Base-by-base conservation (phyloP, 2,329 filamentous ascomycete genomes). In the Aureobasidium melanogenum region DNA sequence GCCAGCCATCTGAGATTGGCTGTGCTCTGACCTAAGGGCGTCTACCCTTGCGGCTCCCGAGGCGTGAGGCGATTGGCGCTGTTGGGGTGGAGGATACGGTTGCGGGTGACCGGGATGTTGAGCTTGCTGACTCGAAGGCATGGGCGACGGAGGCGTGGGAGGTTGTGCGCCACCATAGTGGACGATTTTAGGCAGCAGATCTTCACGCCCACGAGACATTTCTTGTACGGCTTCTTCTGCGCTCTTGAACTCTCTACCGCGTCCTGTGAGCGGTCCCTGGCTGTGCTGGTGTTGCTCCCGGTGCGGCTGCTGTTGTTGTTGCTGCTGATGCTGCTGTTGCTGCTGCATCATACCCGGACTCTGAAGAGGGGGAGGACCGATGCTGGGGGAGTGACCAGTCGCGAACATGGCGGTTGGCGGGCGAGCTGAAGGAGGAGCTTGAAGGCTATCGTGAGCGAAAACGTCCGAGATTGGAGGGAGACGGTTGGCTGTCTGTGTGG, bases 121-220 rank as follows among this genome's bases (percentile, higher is more conserved):
- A 15, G 56, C 38, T 34, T 62, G 63, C 24, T 50, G 73, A 77
- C 60, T 85, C n/a, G 44, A 26, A 6, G 61, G 80, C 71, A 86
- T 81, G 15, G 88, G 90, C 47, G 91, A 95, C 5, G 91, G 91
- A 38, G 93, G 92, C 2, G 92, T 96, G 3, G 92, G 92, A 43
- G 93, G 92, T 73, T 96, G 93, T 71, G 95, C 91, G 50, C 91
- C 91, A 41, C 89, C 91, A 73, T 99, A 99, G 75, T 97, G 94
- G 15, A 99, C 90, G 62, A 97, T 85, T 74, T 93, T 94, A 24
- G 94, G 94, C 55, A 97, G 80, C 15, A 97, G 80, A 63, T 99
- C 94, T 62, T 96, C 88, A 62, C 94, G 85, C n/a, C 94, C 94
- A 55, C 91, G 92, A 5, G 92, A 87, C 64, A 99, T 76, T 65